Base-by-base conservation (phyloP, 441 rosid genomes). In the Populus tomentosa region DNA sequence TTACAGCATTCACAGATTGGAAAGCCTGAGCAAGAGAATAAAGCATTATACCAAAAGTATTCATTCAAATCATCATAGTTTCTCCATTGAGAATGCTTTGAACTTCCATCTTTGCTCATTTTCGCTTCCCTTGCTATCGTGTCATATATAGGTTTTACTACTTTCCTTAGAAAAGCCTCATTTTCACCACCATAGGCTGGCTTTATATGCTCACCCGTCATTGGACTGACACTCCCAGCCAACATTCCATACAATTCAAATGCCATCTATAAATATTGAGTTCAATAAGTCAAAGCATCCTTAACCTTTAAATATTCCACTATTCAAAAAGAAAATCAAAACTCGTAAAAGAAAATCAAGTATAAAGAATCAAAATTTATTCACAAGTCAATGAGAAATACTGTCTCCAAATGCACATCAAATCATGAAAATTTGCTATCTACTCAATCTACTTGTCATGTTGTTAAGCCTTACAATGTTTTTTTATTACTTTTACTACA, bases 21-120 rank as follows among this genome's bases (percentile, higher is more conserved):
- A 16, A 53, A 35, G 2, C 10, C n/a, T 61, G 24, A 35, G 64
- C 23, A 35, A 10, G 62, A 59, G 67, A 59, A 13, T 72, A 76
- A 75, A 68, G 76, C 30, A 38, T 62, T 77, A 77, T 85, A 97
- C 99, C 99, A 97, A 82, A 97, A 97, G 84, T 89, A 97, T 82
- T 97, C 98, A 84, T 97, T 97, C 79, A 94, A 79, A 87, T 97
- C 99, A 88, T 97, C 99, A 83, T 97, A 97, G 76, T 97, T 97
- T 78, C 99, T 94, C 99, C 99, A 97, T 67, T 94, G 97, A 10
- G 99, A 97, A 82, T 97, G 99, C 88, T 94, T 97, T 78, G 99
- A 97, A 80, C 79, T 93, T 76, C 98, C 98, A 73, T 42, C 84
- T 81, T 87, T 86, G 85, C 95, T 93, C 85, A 87, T 89, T 84